phyloP scores from a whole-genome alignment of 257 asterid species.

The Solanum sejunctum region DNA sequence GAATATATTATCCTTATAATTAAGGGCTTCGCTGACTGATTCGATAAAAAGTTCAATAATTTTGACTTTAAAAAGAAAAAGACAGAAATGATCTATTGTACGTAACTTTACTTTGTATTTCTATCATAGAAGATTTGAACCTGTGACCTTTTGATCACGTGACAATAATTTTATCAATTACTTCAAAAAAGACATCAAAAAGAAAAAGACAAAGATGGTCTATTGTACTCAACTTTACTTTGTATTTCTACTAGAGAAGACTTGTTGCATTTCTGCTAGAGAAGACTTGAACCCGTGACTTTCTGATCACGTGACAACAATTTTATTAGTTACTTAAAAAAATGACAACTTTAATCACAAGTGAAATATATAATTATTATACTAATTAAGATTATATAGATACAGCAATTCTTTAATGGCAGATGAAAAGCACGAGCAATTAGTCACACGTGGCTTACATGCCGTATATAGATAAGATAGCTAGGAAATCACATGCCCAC shows the following conservation, averaged over 20 bases:
- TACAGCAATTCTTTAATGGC: not conserved
- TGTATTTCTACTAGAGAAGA: too few relatives aligned
- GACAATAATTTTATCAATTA: too few relatives aligned
- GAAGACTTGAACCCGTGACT: too few relatives aligned
- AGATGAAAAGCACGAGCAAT: conserved; percentile 21
- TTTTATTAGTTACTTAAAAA: not conserved
- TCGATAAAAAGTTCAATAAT: not conserved
- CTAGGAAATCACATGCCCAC: conserved; percentile 30
- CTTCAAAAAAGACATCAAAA: not conserved
- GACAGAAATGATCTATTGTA: too few relatives aligned
- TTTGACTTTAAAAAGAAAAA: too few relatives aligned
- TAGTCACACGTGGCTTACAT: conserved; percentile 43
- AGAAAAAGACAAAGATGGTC: too few relatives aligned
- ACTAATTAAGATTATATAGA: not conserved
- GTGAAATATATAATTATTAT: not conserved
- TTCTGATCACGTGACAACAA: too few relatives aligned
- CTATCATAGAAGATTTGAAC: too few relatives aligned
- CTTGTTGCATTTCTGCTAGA: too few relatives aligned
- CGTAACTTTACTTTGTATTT: too few relatives aligned
- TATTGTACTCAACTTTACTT: too few relatives aligned
- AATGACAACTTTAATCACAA: not conserved
- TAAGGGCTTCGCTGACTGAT: not conserved
- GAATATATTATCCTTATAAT: not conserved
- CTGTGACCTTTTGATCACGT: too few relatives aligned
- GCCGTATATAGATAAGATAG: conserved; percentile 11